Conservation (phyloP, 2,329 filamentous ascomycete genomes). For the Amauroascus verrucosus region DNA sequence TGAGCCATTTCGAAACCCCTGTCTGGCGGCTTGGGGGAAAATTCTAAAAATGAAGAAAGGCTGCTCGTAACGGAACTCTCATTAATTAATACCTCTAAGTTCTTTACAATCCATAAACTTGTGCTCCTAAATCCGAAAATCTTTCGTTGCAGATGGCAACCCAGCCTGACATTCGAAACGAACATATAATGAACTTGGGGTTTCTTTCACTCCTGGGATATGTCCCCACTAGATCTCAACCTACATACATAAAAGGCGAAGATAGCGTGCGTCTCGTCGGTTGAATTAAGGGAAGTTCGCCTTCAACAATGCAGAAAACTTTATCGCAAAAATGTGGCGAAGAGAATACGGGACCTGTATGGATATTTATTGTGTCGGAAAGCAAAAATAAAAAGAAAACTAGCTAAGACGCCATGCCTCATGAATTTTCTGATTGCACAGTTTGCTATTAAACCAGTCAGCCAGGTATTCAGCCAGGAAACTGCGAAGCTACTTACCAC, state of each 20-base stretch:
- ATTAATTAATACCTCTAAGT: too few relatives aligned
- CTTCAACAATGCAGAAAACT: constrained; percentile 4
- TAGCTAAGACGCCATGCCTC: constrained; percentile 14
- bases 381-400: not conserved
- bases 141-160: not conserved
- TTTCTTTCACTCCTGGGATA: too few relatives aligned
- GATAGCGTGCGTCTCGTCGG: not conserved
- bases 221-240: too few relatives aligned
- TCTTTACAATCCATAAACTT: not conserved
- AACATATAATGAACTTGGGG: too few relatives aligned
- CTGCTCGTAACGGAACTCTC: too few relatives aligned
- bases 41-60: too few relatives aligned
- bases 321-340: not conserved
- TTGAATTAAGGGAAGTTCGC: not conserved
- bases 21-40: too few relatives aligned
- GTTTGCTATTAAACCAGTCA: constrained; percentile 29
- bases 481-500: constrained; percentile 51
- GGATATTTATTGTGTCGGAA: not conserved
- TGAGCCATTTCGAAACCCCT: too few relatives aligned
- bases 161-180: not conserved
- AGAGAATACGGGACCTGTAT: not conserved
- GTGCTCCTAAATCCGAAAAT: not conserved
- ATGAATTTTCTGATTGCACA: constrained; percentile 36
- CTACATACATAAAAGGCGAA: too few relatives aligned
- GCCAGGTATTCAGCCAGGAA: constrained; percentile 13